Conservation (phyloP, 1,284 basidiomycete genomes). For the Cystobasidiaceae sp. region DNA sequence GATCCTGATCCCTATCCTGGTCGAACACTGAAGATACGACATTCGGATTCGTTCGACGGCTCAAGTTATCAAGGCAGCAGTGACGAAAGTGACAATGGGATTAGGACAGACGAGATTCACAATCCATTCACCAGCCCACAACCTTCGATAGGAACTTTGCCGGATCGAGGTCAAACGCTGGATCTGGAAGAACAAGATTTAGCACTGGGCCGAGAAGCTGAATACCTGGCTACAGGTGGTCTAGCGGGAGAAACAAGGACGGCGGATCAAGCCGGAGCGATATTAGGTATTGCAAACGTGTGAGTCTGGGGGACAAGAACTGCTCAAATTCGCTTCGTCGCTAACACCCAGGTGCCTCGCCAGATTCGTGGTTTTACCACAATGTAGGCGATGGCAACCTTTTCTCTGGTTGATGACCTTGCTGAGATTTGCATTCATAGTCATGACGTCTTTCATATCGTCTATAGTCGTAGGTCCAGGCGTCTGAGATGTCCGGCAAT, state of each 20-base stretch:
- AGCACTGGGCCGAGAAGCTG: background rate
- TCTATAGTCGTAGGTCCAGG: conserved; percentile 22
- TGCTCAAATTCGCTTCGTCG: background rate
- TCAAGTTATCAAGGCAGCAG: conserved; percentile 11
- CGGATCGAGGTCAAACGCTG: too few relatives aligned
- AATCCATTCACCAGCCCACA: background rate
- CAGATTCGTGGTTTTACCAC: conserved; percentile 27
- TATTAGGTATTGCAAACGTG: conserved; percentile 27
- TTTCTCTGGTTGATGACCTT: too few relatives aligned
- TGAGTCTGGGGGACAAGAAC: background rate
- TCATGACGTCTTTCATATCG: conserved; percentile 29
- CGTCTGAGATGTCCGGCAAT: background rate
- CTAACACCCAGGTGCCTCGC: too few relatives aligned
- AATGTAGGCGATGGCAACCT: conserved; percentile 24
- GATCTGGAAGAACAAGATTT: background rate
- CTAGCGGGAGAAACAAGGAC: background rate
- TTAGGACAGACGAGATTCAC: background rate
- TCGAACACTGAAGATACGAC: conserved; percentile 16
- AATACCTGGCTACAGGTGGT: background rate
- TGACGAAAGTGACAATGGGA: conserved; percentile 10
- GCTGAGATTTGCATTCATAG: too few relatives aligned
- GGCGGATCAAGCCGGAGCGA: conserved; percentile 28
- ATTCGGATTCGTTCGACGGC: conserved; percentile 19
- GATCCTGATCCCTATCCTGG: background rate
- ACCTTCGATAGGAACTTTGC: too few relatives aligned